phyloP scores from a whole-genome alignment of 2,329 filamentous ascomycete species.

The Pseudophaeomoniella oleicola region DNA sequence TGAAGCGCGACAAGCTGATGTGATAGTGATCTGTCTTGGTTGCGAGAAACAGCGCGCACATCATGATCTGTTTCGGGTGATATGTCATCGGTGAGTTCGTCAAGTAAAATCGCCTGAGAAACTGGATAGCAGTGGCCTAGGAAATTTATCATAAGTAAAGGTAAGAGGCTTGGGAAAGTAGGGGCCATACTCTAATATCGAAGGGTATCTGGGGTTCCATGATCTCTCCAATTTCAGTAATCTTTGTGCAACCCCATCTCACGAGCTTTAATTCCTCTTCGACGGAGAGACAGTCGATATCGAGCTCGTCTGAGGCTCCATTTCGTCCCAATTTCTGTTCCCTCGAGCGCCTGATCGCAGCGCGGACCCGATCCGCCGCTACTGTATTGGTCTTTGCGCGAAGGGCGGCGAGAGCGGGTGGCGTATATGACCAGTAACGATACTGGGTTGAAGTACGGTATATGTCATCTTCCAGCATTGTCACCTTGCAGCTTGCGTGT shows the following conservation, averaged over 20 bases:
- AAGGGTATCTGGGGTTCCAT: conserved; percentile 42
- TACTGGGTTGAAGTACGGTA: conserved; percentile 87
- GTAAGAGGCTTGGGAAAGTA: conserved; percentile 6
- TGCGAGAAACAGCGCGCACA: conserved; percentile 82
- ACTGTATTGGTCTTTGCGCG: conserved; percentile 66
- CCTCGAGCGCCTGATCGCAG: conserved; percentile 37
- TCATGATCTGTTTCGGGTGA: conserved; percentile 74
- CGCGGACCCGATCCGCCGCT: conserved; percentile 53
- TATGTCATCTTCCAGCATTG: conserved; percentile 76
- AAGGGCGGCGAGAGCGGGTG: conserved; percentile 52
- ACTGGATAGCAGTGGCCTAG: conserved; percentile 69
- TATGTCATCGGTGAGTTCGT: conserved; percentile 96
- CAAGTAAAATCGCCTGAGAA: conserved; percentile 87
- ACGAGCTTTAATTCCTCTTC: conserved; percentile 74
- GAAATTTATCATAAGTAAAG: conserved; percentile 1
- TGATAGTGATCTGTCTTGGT: conserved; percentile 85
- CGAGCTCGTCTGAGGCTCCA: conserved; percentile 12
- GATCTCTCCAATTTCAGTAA: conserved; percentile 42
- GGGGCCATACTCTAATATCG: conserved; percentile 44
- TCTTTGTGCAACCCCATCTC: conserved; percentile 57
- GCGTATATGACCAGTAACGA: conserved; percentile 82
- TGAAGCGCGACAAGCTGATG: conserved; percentile 51
- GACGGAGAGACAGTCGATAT: conserved; percentile 66
- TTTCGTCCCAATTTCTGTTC: conserved; percentile 19
- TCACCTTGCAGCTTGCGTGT: not conserved